A percentile compares a stretch with the other conserved stretches of the same genome.
Evolutionary conservation across 805 yeast species (phyloP).

Genomic region (Suhomyces prunicola): DNA sequence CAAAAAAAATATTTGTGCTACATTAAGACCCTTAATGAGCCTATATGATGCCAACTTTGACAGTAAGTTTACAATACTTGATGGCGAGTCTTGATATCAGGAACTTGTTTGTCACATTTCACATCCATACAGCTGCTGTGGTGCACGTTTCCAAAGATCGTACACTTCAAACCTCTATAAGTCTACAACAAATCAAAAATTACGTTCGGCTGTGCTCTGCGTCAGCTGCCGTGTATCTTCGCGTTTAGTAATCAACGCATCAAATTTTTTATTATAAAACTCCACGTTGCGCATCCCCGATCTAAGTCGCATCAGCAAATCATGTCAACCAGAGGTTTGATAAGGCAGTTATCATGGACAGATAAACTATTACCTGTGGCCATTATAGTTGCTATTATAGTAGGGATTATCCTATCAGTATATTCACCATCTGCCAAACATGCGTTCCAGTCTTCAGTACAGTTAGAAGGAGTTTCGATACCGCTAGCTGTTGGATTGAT

Average conservation of each 20-base stretch:
- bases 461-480: slow-evolving; percentile 38
- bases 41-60: background rate
- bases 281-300: background rate
- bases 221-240: background rate
- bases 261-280: background rate
- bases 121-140: background rate
- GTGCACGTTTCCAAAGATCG: background rate
- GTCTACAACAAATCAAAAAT: background rate
- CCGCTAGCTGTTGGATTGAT: slow-evolving; percentile 51
- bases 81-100: background rate
- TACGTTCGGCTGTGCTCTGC: background rate
- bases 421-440: slow-evolving; percentile 35
- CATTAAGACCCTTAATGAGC: background rate
- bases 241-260: background rate
- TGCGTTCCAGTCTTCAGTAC: slow-evolving; percentile 30
- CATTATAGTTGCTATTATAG: slow-evolving; percentile 34
- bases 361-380: slow-evolving; percentile 37
- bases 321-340: background rate
- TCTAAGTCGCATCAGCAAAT: background rate
- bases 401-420: slow-evolving; percentile 41
- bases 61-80: background rate
- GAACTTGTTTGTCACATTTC: background rate
- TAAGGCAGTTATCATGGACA: slow-evolving; percentile 19
- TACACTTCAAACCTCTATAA: background rate
- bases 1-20: background rate